These are phyloP conservation scores for Hirsutella rhossiliensis DNA, from an alignment of 2,329 filamentous ascomycete genomes.

Conservation along the genomic window DNA sequence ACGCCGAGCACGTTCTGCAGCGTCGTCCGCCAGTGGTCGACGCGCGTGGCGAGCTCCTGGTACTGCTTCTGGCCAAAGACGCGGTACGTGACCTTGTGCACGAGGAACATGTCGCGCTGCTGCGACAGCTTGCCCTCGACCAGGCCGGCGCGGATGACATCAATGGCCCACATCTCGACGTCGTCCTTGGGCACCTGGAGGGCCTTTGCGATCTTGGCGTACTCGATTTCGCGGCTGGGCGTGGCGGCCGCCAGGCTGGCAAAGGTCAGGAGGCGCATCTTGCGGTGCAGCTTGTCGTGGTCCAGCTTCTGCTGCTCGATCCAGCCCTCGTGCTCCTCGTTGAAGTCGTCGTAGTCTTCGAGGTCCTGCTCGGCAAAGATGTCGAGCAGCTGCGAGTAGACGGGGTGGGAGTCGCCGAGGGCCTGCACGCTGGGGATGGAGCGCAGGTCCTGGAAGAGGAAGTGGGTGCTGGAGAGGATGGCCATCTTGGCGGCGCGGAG, in stretches of 20 bases:
- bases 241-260: conserved; percentile 77
- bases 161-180: conserved; percentile 97
- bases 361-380: conserved; percentile 91
- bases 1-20: conserved; percentile 68
- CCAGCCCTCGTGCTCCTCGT: conserved; percentile 80
- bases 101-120: conserved; percentile 82
- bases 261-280: conserved; percentile 93
- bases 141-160: conserved; percentile 88
- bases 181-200: conserved; percentile 74
- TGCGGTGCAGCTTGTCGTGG: conserved; percentile 66
- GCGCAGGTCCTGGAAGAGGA: conserved; percentile 70
- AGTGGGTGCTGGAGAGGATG: conserved; percentile 41
- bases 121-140: conserved; percentile 96
- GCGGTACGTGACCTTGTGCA: conserved; percentile 91
- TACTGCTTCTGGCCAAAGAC: conserved; percentile 98
- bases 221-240: conserved; percentile 77
- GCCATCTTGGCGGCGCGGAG: conserved; percentile 43
- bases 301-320: conserved; percentile 66
- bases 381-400: conserved; percentile 85
- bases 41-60: conserved; percentile 79
- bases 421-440: conserved; percentile 76
- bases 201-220: conserved; percentile 70
- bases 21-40: conserved; percentile 85
- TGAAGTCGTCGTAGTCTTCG: conserved; percentile 92
- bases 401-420: conserved; percentile 69